Conservation (phyloP, 202 grass and related monocot genomes). For the Alloteropsis angusta region DNA sequence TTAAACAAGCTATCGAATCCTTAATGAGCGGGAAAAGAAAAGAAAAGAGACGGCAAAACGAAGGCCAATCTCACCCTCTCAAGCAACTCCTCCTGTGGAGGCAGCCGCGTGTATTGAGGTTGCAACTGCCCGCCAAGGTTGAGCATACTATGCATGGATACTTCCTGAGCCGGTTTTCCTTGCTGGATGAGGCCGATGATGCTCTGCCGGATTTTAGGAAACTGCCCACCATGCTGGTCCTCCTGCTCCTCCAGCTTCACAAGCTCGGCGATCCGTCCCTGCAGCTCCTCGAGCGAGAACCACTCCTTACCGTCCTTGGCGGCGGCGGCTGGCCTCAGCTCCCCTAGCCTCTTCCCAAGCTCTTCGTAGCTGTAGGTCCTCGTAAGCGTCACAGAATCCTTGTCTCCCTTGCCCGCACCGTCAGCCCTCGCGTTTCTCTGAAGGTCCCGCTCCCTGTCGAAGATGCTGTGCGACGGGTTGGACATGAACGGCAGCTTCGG, state of each 20-base stretch:
- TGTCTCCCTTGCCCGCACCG: background rate
- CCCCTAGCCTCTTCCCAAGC: conserved; percentile 55
- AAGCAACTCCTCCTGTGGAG: conserved; percentile 72
- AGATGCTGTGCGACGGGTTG: conserved; percentile 1
- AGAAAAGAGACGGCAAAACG: background rate
- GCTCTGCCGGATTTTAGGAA: background rate
- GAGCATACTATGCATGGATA: conserved; percentile 25
- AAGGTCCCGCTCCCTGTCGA: conserved; percentile 29
- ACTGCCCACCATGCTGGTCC: background rate
- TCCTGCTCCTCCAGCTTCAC: conserved; percentile 42
- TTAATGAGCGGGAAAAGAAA: background rate
- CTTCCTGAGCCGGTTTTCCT: background rate
- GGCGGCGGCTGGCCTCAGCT: conserved; percentile 39
- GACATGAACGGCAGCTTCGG: background rate
- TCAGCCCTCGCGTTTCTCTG: background rate
- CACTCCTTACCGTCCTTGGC: conserved; percentile 47
- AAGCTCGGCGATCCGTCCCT: conserved; percentile 61
- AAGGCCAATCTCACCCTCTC: conserved; percentile 58
- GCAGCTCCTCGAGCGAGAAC: conserved; percentile 74
- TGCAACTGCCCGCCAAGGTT: conserved; percentile 29
- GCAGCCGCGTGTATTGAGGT: conserved; percentile 29
- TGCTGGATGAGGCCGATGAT: background rate
- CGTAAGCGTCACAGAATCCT: conserved; percentile 28
- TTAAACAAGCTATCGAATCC: background rate
- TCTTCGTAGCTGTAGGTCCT: conserved; percentile 41